Base-by-base conservation (phyloP, 2,329 filamentous ascomycete species). In the Blumeria graminis region DNA sequence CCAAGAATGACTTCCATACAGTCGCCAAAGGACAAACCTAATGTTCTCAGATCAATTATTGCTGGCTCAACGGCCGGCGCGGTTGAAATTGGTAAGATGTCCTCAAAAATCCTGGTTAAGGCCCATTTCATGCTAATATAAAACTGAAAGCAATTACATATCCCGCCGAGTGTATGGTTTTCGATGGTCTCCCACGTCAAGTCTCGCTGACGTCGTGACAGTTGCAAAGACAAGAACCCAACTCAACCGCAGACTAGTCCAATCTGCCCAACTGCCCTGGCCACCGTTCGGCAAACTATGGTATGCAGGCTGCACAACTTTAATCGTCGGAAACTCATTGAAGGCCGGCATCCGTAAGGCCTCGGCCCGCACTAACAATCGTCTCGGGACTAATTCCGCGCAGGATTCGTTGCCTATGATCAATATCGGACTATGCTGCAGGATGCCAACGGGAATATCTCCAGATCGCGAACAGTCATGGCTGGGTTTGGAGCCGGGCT, bases 281-380 rank as follows among this genome's bases (percentile, higher is more conserved):
- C 92, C 92, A 46, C 86, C 86, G 10, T 96, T 96, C 65, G 92
- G 92, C 53, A 74, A 71, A 63, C 87, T 94, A 69, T 98, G 92
- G 92, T 98, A 98, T 69, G 90, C 92, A 11, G 92, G 92, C 39
- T 98, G 92, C 72, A 96, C 92, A 51, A 96, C 92, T 33, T 72
- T 95, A 67, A 94, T 98, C 58, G 87, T 96, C 62, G 92, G 92
- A 59, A 98, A 98, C 71, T 93, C 88, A 56, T 76, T 92, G 67
- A 98, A 98, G 73, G 92, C 92, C 39, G 92, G 88, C 58, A 93
- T 96, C 60, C 82, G 88, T 89, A 76, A 32, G 18, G 39, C 22
- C 22, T 28, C 22, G 22, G 22, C 22, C 22, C 22, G 38, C 32
- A 11, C 41, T 28, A 16, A 28, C 33, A 8, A 32, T 38, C 38